Conservation (phyloP, 495 filamentous ascomycete species). For the Penicillium pancosmium region DNA sequence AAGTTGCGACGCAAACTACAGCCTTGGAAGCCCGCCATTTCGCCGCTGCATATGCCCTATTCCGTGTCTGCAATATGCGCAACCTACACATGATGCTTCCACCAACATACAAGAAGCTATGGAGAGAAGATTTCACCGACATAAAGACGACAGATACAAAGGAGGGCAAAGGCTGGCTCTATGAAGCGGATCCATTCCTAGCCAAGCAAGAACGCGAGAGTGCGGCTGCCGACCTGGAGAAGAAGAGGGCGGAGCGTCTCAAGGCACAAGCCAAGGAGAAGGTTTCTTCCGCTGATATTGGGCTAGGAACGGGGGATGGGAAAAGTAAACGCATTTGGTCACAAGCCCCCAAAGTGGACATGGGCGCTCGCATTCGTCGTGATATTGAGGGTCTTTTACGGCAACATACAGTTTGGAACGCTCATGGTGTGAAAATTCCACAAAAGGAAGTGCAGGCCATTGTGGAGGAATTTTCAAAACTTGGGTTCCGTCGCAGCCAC, state of each 20-base stretch:
- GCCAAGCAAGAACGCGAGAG: constrained; percentile 77
- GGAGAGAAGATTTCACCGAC: constrained; percentile 81
- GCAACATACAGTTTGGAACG: constrained; percentile 83
- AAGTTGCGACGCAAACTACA: constrained; percentile 68
- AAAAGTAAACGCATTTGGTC: constrained; percentile 72
- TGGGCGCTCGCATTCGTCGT: constrained; percentile 75
- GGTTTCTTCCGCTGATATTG: constrained; percentile 51
- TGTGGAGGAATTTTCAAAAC: constrained; percentile 68
- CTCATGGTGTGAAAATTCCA: constrained; percentile 66
- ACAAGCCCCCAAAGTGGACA: constrained; percentile 84
- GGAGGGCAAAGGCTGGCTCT: constrained; percentile 84
- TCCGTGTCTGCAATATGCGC: constrained; percentile 88
- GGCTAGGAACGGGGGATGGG: constrained; percentile 34
- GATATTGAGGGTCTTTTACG: constrained; percentile 79
- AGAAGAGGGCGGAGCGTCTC: constrained; percentile 65
- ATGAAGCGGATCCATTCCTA: constrained; percentile 91
- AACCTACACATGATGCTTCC: constrained; percentile 93
- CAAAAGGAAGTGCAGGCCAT: constrained; percentile 57
- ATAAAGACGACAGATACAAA: constrained; percentile 77
- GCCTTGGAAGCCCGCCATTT: constrained; percentile 90
- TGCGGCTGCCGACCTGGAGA: constrained; percentile 68
- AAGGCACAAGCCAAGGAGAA: constrained; percentile 64
- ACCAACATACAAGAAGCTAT: constrained; percentile 82
- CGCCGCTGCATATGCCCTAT: constrained; percentile 86
- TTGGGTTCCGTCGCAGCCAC: constrained; percentile 87